Evolutionary conservation across 2,329 filamentous ascomycete genomes (phyloP).

Genomic region (Ceratocystis colombiana): DNA sequence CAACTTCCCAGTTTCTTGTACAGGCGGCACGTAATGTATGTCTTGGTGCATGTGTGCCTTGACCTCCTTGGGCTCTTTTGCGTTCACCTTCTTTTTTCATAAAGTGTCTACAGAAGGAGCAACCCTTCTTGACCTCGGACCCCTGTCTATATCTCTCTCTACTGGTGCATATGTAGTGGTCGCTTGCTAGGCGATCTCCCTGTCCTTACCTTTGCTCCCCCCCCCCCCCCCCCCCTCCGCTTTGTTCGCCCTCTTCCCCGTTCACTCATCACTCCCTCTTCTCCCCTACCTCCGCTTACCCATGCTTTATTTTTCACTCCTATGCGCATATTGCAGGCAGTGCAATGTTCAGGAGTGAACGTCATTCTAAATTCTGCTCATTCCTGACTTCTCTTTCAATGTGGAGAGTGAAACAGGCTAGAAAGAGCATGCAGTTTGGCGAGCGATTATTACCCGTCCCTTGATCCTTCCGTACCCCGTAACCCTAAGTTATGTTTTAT

Average conservation of each 20-base stretch:
- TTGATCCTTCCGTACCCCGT: too few relatives aligned
- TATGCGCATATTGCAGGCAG: not conserved
- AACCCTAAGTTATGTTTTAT: too few relatives aligned
- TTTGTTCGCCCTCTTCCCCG: constrained; percentile 4
- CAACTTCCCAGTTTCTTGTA: not conserved
- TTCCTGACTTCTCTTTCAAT: not conserved
- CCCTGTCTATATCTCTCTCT: not conserved
- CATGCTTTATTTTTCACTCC: not conserved
- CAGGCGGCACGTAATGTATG: not conserved
- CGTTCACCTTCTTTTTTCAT: not conserved
- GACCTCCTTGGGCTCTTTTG: not conserved
- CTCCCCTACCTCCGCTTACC: not conserved
- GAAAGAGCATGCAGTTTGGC: constrained; percentile 9
- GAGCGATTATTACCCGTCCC: constrained; percentile 1
- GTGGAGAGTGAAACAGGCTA: not conserved
- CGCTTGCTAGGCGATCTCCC: not conserved
- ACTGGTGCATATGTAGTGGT: not conserved
- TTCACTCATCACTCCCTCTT: not conserved
- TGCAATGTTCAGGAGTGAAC: not conserved
- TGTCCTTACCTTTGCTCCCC: not conserved
- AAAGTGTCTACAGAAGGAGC: not conserved
- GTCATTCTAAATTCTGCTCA: not conserved
- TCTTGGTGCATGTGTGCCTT: not conserved
- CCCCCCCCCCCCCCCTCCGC: not conserved
- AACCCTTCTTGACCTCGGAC: not conserved